phyloP scores from a whole-genome alignment of 768 basidiomycete genomes.

The Tulasnella sp. region DNA sequence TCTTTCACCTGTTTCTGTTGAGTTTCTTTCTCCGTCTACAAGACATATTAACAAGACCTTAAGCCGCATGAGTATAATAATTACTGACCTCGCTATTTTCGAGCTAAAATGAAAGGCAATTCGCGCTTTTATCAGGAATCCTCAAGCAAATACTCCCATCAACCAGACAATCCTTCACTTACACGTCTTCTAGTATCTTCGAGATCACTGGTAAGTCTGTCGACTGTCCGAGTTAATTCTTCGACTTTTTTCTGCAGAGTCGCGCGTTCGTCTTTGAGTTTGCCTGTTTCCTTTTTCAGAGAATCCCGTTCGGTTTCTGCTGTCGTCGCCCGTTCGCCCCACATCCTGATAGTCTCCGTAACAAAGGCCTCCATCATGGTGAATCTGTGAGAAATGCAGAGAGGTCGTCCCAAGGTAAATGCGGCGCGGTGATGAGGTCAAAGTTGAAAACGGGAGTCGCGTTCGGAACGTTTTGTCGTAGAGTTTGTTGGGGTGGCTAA shows the following conservation, averaged over 20 bases:
- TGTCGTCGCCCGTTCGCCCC: background rate
- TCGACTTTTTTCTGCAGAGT: background rate
- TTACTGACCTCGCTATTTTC: background rate
- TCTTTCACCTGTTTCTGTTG: background rate
- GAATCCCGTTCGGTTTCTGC: background rate
- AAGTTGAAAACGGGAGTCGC: background rate
- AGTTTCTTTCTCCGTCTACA: background rate
- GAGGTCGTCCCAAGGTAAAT: background rate
- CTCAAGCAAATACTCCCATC: background rate
- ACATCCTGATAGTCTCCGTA: background rate
- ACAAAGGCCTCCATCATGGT: background rate
- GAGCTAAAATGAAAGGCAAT: background rate
- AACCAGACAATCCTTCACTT: background rate
- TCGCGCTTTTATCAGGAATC: background rate
- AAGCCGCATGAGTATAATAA: background rate
- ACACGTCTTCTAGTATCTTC: background rate
- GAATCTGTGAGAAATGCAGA: background rate
- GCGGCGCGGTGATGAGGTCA: background rate
- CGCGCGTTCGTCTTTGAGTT: background rate
- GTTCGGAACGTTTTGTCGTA: background rate
- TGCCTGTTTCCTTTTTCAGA: background rate
- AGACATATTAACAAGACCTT: background rate
- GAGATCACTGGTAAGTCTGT: background rate
- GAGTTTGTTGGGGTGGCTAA: background rate
- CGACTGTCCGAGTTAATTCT: background rate